Evolutionary conservation across 345 rosid species (phyloP).

Genomic region (Rubroshorea leprosula): DNA sequence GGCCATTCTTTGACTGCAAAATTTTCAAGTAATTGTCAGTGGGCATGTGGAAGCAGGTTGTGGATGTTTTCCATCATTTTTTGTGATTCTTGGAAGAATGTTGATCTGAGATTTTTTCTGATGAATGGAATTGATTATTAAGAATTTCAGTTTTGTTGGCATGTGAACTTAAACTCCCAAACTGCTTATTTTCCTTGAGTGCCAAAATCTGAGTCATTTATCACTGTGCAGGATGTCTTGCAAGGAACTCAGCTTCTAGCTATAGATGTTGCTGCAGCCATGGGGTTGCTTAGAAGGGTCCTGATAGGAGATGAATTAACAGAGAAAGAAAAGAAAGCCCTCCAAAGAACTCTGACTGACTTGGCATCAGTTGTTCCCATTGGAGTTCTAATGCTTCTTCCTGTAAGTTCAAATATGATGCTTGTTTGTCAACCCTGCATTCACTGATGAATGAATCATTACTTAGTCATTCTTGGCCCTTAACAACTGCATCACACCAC

Average conservation of each 20-base stretch:
- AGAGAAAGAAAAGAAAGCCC: slow-evolving; percentile 75
- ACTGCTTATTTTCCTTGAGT: slow-evolving; percentile 1
- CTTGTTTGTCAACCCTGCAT: background rate
- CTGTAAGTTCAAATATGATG: slow-evolving; percentile 47
- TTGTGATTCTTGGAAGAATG: background rate
- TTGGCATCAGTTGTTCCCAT: slow-evolving; percentile 92
- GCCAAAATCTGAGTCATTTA: slow-evolving; percentile 6
- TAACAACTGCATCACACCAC: background rate
- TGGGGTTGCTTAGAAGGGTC: slow-evolving; percentile 63
- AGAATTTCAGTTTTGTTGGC: background rate
- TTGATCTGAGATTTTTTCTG: background rate
- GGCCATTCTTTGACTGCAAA: background rate
- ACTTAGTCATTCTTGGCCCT: background rate
- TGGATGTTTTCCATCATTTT: background rate
- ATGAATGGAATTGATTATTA: slow-evolving; percentile 3
- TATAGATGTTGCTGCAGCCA: slow-evolving; percentile 82
- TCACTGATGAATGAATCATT: background rate
- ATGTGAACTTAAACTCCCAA: background rate
- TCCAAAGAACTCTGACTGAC: slow-evolving; percentile 78
- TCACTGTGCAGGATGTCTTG: slow-evolving; percentile 71
- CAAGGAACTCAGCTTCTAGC: slow-evolving; percentile 98
- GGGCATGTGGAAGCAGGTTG: background rate
- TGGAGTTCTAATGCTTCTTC: slow-evolving; percentile 93
- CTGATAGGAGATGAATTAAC: slow-evolving; percentile 85
- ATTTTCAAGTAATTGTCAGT: background rate